Evolutionary conservation across 495 filamentous ascomycete genomes (phyloP).

Genomic region (Clavariopsis aquatica): DNA sequence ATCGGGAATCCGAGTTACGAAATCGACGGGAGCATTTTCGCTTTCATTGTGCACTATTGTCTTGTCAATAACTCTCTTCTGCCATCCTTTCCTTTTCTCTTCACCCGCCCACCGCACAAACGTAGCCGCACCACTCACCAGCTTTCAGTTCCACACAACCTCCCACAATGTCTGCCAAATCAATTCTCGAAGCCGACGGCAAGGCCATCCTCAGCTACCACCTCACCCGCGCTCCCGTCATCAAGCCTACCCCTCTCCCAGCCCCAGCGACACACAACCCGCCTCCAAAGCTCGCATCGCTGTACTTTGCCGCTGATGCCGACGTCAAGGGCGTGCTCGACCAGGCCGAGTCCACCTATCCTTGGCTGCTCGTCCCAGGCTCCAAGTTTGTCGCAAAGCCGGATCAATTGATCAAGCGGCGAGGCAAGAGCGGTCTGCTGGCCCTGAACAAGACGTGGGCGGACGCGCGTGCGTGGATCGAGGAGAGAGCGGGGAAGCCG

Average conservation of each 20-base stretch:
- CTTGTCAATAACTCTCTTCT: conserved; percentile 19
- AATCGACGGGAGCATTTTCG: background rate
- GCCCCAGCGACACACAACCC: conserved; percentile 84
- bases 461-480: conserved; percentile 90
- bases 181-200: conserved; percentile 97
- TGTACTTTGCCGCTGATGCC: conserved; percentile 89
- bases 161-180: conserved; percentile 86
- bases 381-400: conserved; percentile 98
- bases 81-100: conserved; percentile 8
- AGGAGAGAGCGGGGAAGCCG: conserved; percentile 83
- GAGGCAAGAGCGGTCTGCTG: conserved; percentile 96
- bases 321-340: conserved; percentile 82
- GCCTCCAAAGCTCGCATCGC: conserved; percentile 82
- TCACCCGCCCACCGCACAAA: conserved; percentile 4
- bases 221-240: conserved; percentile 95
- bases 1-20: conserved; percentile 19
- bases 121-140: conserved; percentile 12
- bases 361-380: conserved; percentile 80
- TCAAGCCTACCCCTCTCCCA: conserved; percentile 96
- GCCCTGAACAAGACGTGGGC: conserved; percentile 97
- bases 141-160: background rate
- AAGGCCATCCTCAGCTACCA: conserved; percentile 99
- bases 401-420: conserved; percentile 98
- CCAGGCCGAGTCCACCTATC: conserved; percentile 92
- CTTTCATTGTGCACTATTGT: conserved; percentile 5